These are phyloP conservation scores for Calonectria multiphialidica DNA, from an alignment of 2,329 filamentous ascomycete genomes.

Conservation along the genomic window DNA sequence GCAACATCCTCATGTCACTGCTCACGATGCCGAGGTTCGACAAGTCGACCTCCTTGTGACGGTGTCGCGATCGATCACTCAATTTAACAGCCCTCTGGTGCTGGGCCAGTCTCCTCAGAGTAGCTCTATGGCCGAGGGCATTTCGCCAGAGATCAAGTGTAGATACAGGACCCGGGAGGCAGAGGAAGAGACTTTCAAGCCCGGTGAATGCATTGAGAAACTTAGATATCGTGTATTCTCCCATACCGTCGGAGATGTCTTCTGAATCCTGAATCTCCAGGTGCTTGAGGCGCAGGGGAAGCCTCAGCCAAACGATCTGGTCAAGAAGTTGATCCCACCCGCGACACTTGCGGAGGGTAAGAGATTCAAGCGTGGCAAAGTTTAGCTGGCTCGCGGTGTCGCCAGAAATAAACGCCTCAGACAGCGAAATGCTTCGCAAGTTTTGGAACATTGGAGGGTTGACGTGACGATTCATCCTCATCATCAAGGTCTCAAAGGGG, in stretches of 20 bases:
- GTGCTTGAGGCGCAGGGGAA: neutral
- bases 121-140: neutral
- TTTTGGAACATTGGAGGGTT: neutral
- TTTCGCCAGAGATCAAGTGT: conserved; percentile 5
- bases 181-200: neutral
- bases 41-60: neutral
- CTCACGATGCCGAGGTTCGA: neutral
- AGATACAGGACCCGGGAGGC: conserved; percentile 5
- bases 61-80: neutral
- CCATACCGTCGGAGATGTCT: neutral
- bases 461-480: neutral
- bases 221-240: neutral
- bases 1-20: neutral
- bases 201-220: neutral
- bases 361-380: neutral
- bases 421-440: neutral
- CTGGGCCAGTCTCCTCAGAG: conserved; percentile 5
- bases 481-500: neutral
- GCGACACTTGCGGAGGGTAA: neutral
- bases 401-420: neutral
- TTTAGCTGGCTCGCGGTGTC: neutral
- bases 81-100: conserved; percentile 4
- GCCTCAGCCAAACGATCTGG: neutral
- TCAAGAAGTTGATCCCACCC: neutral
- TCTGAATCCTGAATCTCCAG: conserved; percentile 7